A percentile compares a stretch with the other conserved stretches of the same genome.
These are phyloP conservation scores for Suillus plorans DNA, from an alignment of 768 basidiomycete species.

Conservation along the genomic window DNA sequence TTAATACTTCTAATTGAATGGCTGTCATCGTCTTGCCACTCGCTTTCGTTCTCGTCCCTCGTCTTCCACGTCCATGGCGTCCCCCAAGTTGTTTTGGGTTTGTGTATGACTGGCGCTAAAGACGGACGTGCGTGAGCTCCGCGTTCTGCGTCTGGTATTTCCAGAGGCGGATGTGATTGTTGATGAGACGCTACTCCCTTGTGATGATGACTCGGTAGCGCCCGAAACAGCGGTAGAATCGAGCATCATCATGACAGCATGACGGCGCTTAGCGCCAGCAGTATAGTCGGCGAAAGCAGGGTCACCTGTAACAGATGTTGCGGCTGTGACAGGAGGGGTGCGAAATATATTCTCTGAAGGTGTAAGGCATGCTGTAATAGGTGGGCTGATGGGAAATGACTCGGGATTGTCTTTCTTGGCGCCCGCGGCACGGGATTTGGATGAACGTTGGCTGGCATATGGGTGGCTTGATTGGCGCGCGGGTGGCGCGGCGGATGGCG, in stretches of 20 bases:
- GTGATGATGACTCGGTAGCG: constrained; percentile 35
- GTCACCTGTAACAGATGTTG: constrained; percentile 30
- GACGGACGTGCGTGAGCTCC: constrained; percentile 42
- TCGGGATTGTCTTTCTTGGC: constrained; percentile 30
- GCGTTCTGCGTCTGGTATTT: constrained; percentile 52
- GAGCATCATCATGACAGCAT: constrained; percentile 78
- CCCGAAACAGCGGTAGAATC: constrained; percentile 49
- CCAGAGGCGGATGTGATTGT: constrained; percentile 23
- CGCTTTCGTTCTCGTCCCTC: constrained; percentile 76
- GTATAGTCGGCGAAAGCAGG: constrained; percentile 34
- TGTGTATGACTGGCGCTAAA: constrained; percentile 39
- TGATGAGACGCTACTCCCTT: constrained; percentile 30
- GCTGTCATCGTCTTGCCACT: constrained; percentile 55
- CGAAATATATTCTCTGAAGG: constrained; percentile 32
- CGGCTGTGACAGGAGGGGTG: constrained; percentile 20
- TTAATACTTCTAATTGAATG: not conserved
- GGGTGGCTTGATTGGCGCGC: constrained; percentile 15
- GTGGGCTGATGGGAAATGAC: constrained; percentile 14
- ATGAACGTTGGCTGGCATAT: constrained; percentile 21
- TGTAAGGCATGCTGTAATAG: constrained; percentile 22
- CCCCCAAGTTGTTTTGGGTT: constrained; percentile 37
- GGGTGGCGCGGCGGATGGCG: constrained; percentile 17
- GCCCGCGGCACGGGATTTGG: constrained; percentile 28
- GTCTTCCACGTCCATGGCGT: constrained; percentile 77
- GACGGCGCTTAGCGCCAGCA: constrained; percentile 69